These are phyloP conservation scores for Volvox carteri DNA, from an alignment of 163 green algal genomes.

Conservation along the genomic window DNA sequence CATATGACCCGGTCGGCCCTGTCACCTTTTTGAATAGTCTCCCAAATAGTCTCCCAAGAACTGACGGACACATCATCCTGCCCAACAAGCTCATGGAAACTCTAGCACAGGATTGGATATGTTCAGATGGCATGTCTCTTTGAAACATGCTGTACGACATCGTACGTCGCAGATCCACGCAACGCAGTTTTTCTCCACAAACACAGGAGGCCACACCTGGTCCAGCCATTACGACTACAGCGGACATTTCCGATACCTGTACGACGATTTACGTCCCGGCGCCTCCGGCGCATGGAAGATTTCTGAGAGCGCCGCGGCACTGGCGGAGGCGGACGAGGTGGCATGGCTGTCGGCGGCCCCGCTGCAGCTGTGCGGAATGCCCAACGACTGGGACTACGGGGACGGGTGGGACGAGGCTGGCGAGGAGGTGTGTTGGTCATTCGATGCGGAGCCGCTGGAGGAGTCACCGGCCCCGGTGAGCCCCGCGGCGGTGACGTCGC, in stretches of 20 bases:
- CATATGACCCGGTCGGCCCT: too few relatives aligned
- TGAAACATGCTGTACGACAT: too few relatives aligned
- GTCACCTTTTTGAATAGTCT: too few relatives aligned
- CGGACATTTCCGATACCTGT: not conserved
- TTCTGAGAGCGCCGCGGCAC: not conserved
- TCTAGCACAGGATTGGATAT: too few relatives aligned
- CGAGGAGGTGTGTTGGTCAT: slow-evolving; percentile 39
- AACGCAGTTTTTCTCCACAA: too few relatives aligned
- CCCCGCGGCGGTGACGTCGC: not conserved
- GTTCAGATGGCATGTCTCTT: too few relatives aligned
- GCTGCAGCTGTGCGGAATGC: slow-evolving; percentile 30
- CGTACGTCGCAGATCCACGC: too few relatives aligned
- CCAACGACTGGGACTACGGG: slow-evolving; percentile 33
- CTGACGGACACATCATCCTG: too few relatives aligned
- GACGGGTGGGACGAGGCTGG: slow-evolving; percentile 6
- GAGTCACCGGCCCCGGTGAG: not conserved
- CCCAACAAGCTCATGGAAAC: too few relatives aligned
- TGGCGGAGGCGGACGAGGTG: not conserved
- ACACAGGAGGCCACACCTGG: too few relatives aligned
- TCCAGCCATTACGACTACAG: not conserved
- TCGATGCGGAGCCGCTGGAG: slow-evolving; percentile 42
- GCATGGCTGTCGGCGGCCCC: not conserved
- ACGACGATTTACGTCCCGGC: not conserved
- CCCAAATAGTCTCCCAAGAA: too few relatives aligned
- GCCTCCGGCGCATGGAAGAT: not conserved